Evolutionary conservation across 2,329 filamentous ascomycete genomes (phyloP), one percentile per base, ranked within the genome.

Genomic region (Fusarium pilosicola): DNA sequence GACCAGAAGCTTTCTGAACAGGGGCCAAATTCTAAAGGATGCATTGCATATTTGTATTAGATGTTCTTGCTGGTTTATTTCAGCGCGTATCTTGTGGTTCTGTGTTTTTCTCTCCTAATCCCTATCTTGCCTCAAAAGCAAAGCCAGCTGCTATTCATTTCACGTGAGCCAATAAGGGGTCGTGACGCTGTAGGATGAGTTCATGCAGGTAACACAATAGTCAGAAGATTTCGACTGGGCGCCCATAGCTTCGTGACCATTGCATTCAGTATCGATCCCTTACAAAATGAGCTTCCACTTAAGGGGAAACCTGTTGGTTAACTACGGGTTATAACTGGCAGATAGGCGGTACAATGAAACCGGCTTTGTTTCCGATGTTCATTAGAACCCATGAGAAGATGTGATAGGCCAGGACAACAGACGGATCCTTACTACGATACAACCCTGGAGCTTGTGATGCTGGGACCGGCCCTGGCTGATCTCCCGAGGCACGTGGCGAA

Each of bases 41-140:
- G 15, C n/a, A 46, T 41, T 46, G 38, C 8, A 46, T 69, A 68
- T 69, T 68, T 69, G 44, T 69, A 68, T 63, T 24, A 11, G 41
- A 11, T 46, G 5, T 2, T 57, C n/a, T 51, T 45, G 17, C 15
- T 28, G 9, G 17, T 20, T 9, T 1, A 13, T 28, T 24, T 36
- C 6, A 26, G 7, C 6, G 10, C 8, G 17, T 12, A 28, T n/a
- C 20, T 49, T 18, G 18, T 34, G 26, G 20, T 32, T 45, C 57
- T 56, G 0, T 10, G 9, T 38, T 14, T 18, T 52, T 4, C 14
- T 44, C 64, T 17, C 34, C 54, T 55, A 14, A 62, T 62, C 18
- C 3, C 8, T 17, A n/a, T 12, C 4, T 10, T 39, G 15, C 11
- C 17, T 41, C 3, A 34, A 51, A 68, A 62, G 32, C 1, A 41